Percentiles rank a stretch among this genome's conserved stretches.
These are phyloP conservation scores for Mortierella sp. DNA, from an alignment of 371 early-diverging fungal genomes.

Conservation along the genomic window DNA sequence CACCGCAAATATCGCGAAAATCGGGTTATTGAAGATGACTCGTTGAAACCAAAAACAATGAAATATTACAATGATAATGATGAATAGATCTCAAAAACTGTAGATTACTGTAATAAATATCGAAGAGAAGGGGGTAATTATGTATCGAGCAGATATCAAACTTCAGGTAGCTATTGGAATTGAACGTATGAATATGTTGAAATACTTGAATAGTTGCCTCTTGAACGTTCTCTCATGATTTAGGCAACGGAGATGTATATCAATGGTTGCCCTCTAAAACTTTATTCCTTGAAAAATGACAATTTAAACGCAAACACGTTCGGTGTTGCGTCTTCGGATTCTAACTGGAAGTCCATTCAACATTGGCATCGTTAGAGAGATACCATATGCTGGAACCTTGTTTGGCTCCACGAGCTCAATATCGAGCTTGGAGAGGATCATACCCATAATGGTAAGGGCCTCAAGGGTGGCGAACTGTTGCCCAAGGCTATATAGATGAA, in stretches of 20 bases:
- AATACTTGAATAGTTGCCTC: no score
- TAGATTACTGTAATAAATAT: no score
- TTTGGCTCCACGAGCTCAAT: conserved; percentile 54
- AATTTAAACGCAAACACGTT: neutral
- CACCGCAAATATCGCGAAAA: conserved; percentile 30
- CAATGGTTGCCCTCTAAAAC: no score
- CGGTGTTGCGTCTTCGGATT: neutral
- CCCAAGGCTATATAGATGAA: conserved; percentile 29
- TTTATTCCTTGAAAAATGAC: no score
- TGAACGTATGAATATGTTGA: no score
- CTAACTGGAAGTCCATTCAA: conserved; percentile 55
- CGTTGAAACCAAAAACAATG: neutral
- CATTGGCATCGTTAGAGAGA: conserved; percentile 65
- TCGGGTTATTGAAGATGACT: neutral
- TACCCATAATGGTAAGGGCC: conserved; percentile 61
- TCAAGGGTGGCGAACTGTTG: conserved; percentile 69
- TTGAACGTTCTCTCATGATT: no score
- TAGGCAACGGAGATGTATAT: no score
- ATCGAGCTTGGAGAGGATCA: conserved; percentile 60
- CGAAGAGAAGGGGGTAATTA: no score
- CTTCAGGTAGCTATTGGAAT: no score
- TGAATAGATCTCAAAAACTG: no score
- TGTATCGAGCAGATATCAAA: no score
- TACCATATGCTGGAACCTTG: conserved; percentile 56
- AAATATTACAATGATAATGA: no score